Evolutionary conservation across 1,284 basidiomycete genomes (phyloP), one percentile per base, ranked within the genome.

Genomic region (Cryptococcus sp.): DNA sequence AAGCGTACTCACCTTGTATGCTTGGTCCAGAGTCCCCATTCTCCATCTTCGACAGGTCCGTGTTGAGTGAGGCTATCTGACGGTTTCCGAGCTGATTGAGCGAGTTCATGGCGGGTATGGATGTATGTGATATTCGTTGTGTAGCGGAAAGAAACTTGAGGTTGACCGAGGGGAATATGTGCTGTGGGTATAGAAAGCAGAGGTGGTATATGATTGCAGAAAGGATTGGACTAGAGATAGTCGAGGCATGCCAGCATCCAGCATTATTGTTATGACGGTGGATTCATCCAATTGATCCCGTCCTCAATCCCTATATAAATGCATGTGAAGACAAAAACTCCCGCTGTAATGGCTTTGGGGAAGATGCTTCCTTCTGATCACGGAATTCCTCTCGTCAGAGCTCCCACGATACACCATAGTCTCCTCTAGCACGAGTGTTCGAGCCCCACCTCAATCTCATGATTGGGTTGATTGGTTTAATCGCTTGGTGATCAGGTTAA

Each of bases 71-170:
- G 67, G 86, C 86, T 35, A 90, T 89, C 76, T 97, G 93, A 45
- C 93, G 83, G 15, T 94, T 88, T 2, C 92, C 93, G 48, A 90
- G 87, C 0, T 90, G 90, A 79, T 96, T 96, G 31, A 97, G 81
- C 35, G 91, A 92, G 79, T 96, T 94, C 92, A 96, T 94, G 23
- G 23, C 23, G 23, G 23, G 23, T 23, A 23, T 23, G 23, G 23
- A 23, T 23, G 2, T 23, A 23, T 23, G 23, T 23, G 2, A 23
- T 23, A 23, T 23, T 23, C 23, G 23, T 2, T 23, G 23, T 23
- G 23, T 23, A 23, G 23, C 23, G 23, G 23, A 23, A 23, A 23
- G 23, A 23, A 23, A 23, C 23, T 23, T 23, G 2, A 23, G 23
- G 23, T 23, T 23, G 23, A 23, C 23, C 23, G 23, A 23, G 23